Conservation (phyloP, 139 green algal species). For the Ettlia oleoabundans region DNA sequence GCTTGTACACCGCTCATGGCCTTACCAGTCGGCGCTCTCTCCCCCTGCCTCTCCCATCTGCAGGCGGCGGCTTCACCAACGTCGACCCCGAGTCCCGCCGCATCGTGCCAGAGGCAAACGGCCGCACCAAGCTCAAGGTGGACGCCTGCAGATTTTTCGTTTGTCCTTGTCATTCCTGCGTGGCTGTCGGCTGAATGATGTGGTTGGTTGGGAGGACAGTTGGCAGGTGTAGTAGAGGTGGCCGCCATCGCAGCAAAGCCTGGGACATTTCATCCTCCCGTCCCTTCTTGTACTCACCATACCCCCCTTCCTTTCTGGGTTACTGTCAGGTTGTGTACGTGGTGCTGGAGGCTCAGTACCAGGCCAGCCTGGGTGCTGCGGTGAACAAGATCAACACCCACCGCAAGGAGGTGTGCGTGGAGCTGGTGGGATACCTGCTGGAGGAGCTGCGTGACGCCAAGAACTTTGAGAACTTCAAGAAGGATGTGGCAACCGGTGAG, state of each 20-base stretch:
- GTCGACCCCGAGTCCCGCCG: conserved; percentile 90
- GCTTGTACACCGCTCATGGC: no score
- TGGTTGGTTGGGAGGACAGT: no score
- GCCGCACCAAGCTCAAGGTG: conserved; percentile 79
- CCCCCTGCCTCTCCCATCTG: neutral
- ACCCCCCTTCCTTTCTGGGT: neutral
- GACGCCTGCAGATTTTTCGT: neutral
- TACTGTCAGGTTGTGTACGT: conserved; percentile 88
- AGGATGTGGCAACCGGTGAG: conserved; percentile 71
- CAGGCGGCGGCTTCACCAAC: conserved; percentile 90
- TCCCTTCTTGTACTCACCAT: neutral
- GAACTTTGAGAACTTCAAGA: conserved; percentile 93
- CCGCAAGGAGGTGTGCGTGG: conserved; percentile 85
- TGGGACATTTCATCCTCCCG: no score
- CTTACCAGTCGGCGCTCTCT: neutral
- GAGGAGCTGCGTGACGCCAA: conserved; percentile 94
- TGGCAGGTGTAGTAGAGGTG: no score
- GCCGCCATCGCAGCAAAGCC: no score
- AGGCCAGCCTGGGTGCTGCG: conserved; percentile 86
- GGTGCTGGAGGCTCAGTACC: conserved; percentile 99
- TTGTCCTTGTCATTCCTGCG: neutral
- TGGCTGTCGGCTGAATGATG: no score
- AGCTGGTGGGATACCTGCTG: conserved; percentile 98
- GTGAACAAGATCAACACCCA: conserved; percentile 91
- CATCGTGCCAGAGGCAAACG: conserved; percentile 70